These are phyloP conservation scores for Microcyclospora pomicola DNA, from an alignment of 2,329 filamentous ascomycete species.

Conservation along the genomic window DNA sequence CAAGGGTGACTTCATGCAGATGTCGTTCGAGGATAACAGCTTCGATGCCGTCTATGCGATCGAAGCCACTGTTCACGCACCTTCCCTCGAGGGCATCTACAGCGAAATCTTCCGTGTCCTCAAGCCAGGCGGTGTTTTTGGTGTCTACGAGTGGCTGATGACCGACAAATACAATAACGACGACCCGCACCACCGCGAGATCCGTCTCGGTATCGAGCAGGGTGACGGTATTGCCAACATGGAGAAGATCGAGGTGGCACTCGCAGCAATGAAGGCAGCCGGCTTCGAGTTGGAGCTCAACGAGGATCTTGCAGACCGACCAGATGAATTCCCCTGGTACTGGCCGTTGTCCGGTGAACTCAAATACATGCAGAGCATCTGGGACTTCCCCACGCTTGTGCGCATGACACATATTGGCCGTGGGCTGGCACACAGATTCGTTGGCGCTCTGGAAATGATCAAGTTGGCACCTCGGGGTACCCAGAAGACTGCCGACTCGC, in stretches of 20 bases:
- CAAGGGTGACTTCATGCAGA: slow-evolving; percentile 99
- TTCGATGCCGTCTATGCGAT: slow-evolving; percentile 97
- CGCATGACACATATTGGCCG: slow-evolving; percentile 83
- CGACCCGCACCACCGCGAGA: slow-evolving; percentile 72
- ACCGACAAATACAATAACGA: slow-evolving; percentile 86
- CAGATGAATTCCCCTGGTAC: slow-evolving; percentile 77
- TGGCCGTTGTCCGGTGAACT: slow-evolving; percentile 80
- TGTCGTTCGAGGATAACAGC: slow-evolving; percentile 80
- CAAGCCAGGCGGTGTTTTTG: slow-evolving; percentile 90
- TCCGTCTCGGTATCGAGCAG: slow-evolving; percentile 87
- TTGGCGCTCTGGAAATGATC: slow-evolving; percentile 61
- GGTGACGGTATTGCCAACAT: slow-evolving; percentile 97
- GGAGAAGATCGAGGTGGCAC: slow-evolving; percentile 70
- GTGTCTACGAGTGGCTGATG: slow-evolving; percentile 99
- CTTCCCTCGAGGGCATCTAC: slow-evolving; percentile 81
- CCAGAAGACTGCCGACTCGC: slow-evolving; percentile 85
- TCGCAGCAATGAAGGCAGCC: slow-evolving; percentile 70
- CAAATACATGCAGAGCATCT: slow-evolving; percentile 64
- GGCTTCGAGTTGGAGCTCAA: slow-evolving; percentile 74
- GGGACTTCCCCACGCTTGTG: slow-evolving; percentile 68
- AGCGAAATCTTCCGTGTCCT: slow-evolving; percentile 86
- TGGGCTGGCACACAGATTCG: slow-evolving; percentile 57
- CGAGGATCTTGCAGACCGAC: slow-evolving; percentile 71
- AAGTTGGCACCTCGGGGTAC: slow-evolving; percentile 68
- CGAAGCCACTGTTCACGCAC: slow-evolving; percentile 91